Base-by-base conservation (phyloP, 2,329 filamentous ascomycete genomes). In the Seiridium cupressi region DNA sequence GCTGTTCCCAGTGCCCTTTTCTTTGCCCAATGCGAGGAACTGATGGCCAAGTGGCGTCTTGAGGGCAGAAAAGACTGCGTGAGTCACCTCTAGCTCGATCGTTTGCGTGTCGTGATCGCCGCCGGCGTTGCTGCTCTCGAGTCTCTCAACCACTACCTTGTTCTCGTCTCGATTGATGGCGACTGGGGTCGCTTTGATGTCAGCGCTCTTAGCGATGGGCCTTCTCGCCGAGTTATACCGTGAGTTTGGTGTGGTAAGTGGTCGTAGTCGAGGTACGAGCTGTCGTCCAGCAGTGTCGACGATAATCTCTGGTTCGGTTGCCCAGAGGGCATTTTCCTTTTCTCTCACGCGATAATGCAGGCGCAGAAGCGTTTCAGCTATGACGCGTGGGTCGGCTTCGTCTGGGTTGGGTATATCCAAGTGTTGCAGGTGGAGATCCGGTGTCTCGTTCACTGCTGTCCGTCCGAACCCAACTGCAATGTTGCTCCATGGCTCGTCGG, bases 401-500 rank as follows among this genome's bases (percentile, higher is more conserved):
- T 40, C 13, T 5, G 38, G 9, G n/a, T 63, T 57, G 11, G 61
- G 60, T 32, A 69, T 42, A 42, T 71, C 67, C 13, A 71, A 26
- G 38, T 63, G 63, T 35, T 68, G 67, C 7, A 69, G 49, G 2
- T 51, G 59, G 0, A 70, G n/a, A 4, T 65, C 51, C 1, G 60
- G 58, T 11, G 61, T 46, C 55, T 71, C 68, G 10, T 51, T 34
- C 2, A 57, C 38, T 1, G 65, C 56, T 9, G 61, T 35, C 9
- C 69, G 64, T 0, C 63, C 65, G 34, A 70, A 62, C 6, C 65
- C 68, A 10, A 70, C 60, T 8, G 59, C 67, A 54, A 68, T 67
- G 59, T 67, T 69, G 3, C 62, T 49, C 35, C 60, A 69, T 1
- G 68, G 69, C 10, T 69, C 44, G 5, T 65, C 61, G 3, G 10